phyloP scores from a whole-genome alignment of 2,329 filamentous ascomycete species.

The Thermomyces lanuginosus region DNA sequence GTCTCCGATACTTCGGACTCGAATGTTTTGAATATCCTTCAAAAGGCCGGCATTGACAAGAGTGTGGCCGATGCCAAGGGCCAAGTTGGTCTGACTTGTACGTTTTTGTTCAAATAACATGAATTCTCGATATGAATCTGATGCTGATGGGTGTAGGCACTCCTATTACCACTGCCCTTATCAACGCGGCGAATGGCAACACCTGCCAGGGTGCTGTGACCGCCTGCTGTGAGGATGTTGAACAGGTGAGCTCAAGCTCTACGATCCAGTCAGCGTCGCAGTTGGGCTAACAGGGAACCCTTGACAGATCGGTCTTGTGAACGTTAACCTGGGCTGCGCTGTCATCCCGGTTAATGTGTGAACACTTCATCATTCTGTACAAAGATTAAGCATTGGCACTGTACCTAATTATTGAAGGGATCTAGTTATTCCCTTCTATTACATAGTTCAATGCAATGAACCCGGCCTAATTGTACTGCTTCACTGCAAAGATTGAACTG shows the following conservation, averaged over 20 bases:
- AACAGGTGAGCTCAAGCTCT: conserved; percentile 3
- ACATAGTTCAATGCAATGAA: too few relatives aligned
- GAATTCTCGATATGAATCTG: neutral
- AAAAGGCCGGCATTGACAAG: conserved; percentile 5
- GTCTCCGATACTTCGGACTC: conserved; percentile 8
- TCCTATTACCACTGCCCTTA: conserved; percentile 6
- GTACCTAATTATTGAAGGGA: too few relatives aligned
- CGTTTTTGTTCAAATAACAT: neutral
- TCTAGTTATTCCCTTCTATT: too few relatives aligned
- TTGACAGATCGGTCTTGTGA: conserved; percentile 5
- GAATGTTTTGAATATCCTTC: conserved; percentile 5
- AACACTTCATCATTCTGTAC: too few relatives aligned
- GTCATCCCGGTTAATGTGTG: conserved; percentile 6
- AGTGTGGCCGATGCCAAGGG: conserved; percentile 5
- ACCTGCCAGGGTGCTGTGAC: conserved; percentile 5
- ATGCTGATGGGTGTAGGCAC: conserved; percentile 2
- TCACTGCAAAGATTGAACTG: too few relatives aligned
- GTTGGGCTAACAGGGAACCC: neutral
- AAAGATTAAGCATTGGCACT: too few relatives aligned
- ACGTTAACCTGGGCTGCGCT: conserved; percentile 7
- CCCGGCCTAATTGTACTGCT: too few relatives aligned
- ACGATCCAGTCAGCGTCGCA: neutral
- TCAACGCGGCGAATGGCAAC: conserved; percentile 6
- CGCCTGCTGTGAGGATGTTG: conserved; percentile 6
- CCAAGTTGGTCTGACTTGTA: conserved; percentile 7